Conservation (phyloP, 2,329 filamentous ascomycete species). For the Xylariaceae sp. region DNA sequence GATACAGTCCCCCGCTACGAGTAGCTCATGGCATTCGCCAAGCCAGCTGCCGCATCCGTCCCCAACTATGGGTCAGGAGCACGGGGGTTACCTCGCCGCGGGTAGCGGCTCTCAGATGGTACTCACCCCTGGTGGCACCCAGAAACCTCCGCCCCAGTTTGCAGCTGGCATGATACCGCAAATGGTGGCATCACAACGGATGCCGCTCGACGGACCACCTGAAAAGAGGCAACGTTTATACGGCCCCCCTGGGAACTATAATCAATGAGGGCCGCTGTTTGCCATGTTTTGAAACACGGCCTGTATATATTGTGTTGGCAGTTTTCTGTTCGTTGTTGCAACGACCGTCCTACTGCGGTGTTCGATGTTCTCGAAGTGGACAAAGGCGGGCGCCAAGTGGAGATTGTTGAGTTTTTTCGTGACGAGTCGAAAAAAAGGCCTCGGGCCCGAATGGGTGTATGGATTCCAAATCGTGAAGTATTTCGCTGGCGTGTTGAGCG, state of each 20-base stretch:
- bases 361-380: conserved; percentile 2
- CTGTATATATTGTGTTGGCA: conserved; percentile 27
- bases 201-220: conserved; percentile 38
- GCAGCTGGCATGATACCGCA: conserved; percentile 38
- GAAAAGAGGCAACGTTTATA: conserved; percentile 52
- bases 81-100: conserved; percentile 40
- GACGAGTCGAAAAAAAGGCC: neutral
- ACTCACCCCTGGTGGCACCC: conserved; percentile 36
- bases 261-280: conserved; percentile 27
- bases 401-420: conserved; percentile 3
- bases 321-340: conserved; percentile 6
- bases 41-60: conserved; percentile 48
- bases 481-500: neutral
- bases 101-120: conserved; percentile 39
- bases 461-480: conserved; percentile 6
- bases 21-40: conserved; percentile 47
- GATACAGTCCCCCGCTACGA: conserved; percentile 49
- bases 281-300: conserved; percentile 17
- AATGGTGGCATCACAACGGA: conserved; percentile 31
- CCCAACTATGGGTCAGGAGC: conserved; percentile 42
- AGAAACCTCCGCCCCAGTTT: conserved; percentile 31
- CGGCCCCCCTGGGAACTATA: conserved; percentile 39
- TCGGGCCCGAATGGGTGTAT: neutral
- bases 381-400: neutral
- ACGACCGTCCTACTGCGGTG: neutral